Percentiles rank a stretch among this genome's conserved stretches.
Evolutionary conservation across 2,329 filamentous ascomycete species (phyloP).

Genomic region (Penicillium fuscoglaucum): DNA sequence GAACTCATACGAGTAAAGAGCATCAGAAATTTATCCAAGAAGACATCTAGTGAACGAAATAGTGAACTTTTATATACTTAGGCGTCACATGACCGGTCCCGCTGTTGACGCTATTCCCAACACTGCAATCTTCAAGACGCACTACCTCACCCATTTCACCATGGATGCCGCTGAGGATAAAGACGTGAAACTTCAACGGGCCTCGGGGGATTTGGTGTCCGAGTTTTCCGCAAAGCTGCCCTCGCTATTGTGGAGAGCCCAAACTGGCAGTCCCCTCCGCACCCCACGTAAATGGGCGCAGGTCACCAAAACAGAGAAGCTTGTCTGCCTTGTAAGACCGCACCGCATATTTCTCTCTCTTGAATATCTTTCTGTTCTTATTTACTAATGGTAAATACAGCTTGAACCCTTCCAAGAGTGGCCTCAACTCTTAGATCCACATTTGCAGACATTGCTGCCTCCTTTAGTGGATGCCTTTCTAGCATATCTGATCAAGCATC

Average conservation of each 20-base stretch:
- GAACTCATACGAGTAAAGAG: background rate
- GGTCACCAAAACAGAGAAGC: conserved; percentile 39
- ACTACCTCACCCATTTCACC: conserved; percentile 11
- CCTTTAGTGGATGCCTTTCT: conserved; percentile 75
- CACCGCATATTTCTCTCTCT: background rate
- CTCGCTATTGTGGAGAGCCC: conserved; percentile 42
- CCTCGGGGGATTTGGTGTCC: conserved; percentile 45
- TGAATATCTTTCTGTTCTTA: background rate
- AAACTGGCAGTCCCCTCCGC: conserved; percentile 26
- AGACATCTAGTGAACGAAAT: background rate
- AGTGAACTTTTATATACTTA: background rate
- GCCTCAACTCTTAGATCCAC: conserved; percentile 85
- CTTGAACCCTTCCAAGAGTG: conserved; percentile 94
- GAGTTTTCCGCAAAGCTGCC: conserved; percentile 46
- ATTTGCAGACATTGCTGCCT: conserved; percentile 74
- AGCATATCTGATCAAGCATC: conserved; percentile 56
- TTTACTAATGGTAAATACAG: conserved; percentile 30
- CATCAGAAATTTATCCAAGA: background rate
- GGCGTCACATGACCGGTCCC: conserved; percentile 26
- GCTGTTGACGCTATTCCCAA: conserved; percentile 27
- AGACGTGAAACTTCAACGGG: conserved; percentile 50
- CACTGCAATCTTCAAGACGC: conserved; percentile 8
- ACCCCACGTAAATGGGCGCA: conserved; percentile 43
- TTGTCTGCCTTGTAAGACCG: conserved; percentile 42
- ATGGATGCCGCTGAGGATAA: conserved; percentile 50